Base-by-base conservation (phyloP, 1,139 yeast genomes). In the Yamadazyma kanchanaburiensis region DNA sequence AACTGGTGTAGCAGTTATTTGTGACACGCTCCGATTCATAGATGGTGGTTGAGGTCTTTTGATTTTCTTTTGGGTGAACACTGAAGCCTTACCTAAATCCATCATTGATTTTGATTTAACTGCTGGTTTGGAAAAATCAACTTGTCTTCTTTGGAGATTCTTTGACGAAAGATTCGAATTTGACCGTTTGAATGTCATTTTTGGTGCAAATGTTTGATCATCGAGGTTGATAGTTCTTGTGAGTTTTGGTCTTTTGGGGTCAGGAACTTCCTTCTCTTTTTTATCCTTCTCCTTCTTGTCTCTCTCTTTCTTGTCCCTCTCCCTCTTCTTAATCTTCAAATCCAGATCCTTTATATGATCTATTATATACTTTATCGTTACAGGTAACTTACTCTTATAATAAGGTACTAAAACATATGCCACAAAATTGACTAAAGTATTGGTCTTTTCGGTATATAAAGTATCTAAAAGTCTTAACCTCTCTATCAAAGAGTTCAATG, bases 401-500 rank as follows among this genome's bases (percentile, higher is more conserved):
- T 70, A 75, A 0, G 83, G 83, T 0, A 76, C 63, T 4, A 77
- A 39, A 5, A 77, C 76, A 40, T 70, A 70, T 2, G 69, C 74
- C 24, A 75, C 53, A 45, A 74, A 77, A 4, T 77, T 77, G 1
- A 74, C 55, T 13, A 70, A 52, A 4, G 53, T 52, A 2, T 55
- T 48, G 6, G 52, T 51, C 4, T 56, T 50, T 3, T 50, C 43
- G 4, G 60, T 64, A 24, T 66, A 45, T 10, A 78, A 46, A 3
- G 76, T 63, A 41, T 77, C 83, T 67, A 79, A 65, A 25, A 78
- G 65, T 11, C 72, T 66, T 44, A 77, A 53, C 38, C 77, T 66
- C 44, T 77, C 83, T 3, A 77, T 48, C 22, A 71, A 57, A 3
- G 70, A 51, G 37, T 70, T 73, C 25, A 77, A 46, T 1, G 53